These are phyloP conservation scores for Tetradesmus obliquus DNA, from an alignment of 139 green algal genomes.

Conservation along the genomic window DNA sequence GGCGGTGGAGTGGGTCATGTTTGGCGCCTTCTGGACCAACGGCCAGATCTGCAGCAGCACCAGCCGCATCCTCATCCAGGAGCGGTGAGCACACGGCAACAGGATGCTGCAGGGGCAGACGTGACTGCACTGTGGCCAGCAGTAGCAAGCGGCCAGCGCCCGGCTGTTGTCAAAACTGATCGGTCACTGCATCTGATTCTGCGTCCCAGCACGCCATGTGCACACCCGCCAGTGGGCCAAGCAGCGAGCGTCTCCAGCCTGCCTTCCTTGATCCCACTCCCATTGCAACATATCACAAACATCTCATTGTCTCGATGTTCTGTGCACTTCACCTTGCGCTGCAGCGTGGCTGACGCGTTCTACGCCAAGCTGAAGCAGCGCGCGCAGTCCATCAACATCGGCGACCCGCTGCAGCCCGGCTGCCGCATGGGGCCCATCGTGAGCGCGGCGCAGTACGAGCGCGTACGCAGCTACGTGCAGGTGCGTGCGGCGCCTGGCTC, in stretches of 20 bases:
- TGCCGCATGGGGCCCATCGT: constrained; percentile 81
- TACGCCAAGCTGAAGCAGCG: constrained; percentile 73
- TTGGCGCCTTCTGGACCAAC: constrained; percentile 63
- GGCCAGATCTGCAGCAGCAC: constrained; percentile 93
- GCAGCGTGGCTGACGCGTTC: constrained; percentile 74
- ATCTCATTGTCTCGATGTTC: neutral
- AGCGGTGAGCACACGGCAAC: constrained; percentile 6
- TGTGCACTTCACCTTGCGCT: neutral
- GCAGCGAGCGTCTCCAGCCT: too few relatives aligned
- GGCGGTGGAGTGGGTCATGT: constrained; percentile 94
- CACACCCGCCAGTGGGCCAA: too few relatives aligned
- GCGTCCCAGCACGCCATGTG: too few relatives aligned
- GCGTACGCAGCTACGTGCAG: constrained; percentile 79
- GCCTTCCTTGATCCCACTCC: too few relatives aligned
- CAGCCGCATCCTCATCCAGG: constrained; percentile 86
- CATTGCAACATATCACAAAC: too few relatives aligned
- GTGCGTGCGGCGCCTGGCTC: neutral
- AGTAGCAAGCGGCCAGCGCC: too few relatives aligned
- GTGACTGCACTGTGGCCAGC: neutral
- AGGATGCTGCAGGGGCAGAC: neutral
- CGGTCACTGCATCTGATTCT: neutral
- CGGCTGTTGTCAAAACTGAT: neutral
- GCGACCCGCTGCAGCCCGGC: constrained; percentile 73
- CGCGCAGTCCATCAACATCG: constrained; percentile 76
- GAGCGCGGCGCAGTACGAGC: constrained; percentile 67